These are phyloP conservation scores for Aspergillus tubingensis DNA, from an alignment of 2,329 filamentous ascomycete species.

Conservation along the genomic window DNA sequence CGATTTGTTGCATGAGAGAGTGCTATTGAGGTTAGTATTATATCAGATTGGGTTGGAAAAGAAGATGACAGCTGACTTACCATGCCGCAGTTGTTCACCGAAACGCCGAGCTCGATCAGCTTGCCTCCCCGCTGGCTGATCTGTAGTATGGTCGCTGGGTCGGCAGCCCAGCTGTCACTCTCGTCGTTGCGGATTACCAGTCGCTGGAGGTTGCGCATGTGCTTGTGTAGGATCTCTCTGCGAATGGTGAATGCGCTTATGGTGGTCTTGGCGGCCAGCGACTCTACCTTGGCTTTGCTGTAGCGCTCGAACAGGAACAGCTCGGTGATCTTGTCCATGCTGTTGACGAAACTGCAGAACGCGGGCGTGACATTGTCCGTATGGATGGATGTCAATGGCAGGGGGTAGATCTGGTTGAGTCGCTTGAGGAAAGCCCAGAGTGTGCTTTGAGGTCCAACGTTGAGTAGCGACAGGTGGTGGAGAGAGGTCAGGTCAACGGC, in stretches of 20 bases:
- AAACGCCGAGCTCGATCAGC: background rate
- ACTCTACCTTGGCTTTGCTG: conserved; percentile 54
- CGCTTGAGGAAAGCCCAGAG: conserved; percentile 62
- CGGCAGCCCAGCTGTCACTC: conserved; percentile 56
- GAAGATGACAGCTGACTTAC: background rate
- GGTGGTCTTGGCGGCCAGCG: conserved; percentile 52
- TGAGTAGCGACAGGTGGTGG: conserved; percentile 62
- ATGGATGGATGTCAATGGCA: conserved; percentile 60
- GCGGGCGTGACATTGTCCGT: conserved; percentile 62
- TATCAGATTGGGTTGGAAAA: background rate
- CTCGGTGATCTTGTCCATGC: conserved; percentile 58
- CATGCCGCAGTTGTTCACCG: background rate
- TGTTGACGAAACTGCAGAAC: conserved; percentile 51
- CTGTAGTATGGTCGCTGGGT: conserved; percentile 16
- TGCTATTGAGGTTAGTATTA: background rate
- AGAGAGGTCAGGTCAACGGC: conserved; percentile 61
- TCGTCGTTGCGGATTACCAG: conserved; percentile 63
- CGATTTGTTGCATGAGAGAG: conserved; percentile 11
- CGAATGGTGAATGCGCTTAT: conserved; percentile 62
- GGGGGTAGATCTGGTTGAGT: conserved; percentile 54
- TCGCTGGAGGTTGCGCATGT: conserved; percentile 56
- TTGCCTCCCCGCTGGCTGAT: conserved; percentile 15
- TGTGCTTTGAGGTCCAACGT: conserved; percentile 62
- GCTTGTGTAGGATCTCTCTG: conserved; percentile 58
- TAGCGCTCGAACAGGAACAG: conserved; percentile 61